A percentile compares a stretch with the other conserved stretches of the same genome.
phyloP scores from a whole-genome alignment of 2,329 filamentous ascomycete species.

The Xylariales sp. region DNA sequence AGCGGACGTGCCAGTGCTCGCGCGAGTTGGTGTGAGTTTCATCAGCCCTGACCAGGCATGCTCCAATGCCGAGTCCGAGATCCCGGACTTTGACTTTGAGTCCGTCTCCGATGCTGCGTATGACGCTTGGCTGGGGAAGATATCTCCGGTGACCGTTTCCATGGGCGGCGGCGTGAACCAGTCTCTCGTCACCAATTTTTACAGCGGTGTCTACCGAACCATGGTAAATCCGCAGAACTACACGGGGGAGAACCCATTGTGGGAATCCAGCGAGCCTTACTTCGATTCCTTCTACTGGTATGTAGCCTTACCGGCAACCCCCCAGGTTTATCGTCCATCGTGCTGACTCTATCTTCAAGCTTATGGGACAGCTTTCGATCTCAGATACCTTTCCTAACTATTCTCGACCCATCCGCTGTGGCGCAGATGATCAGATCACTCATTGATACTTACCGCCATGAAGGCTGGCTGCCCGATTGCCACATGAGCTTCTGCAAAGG shows the following conservation, averaged over 20 bases:
- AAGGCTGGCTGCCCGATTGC: conserved; percentile 71
- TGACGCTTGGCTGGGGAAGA: conserved; percentile 56
- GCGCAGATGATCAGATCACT: conserved; percentile 65
- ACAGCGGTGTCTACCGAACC: conserved; percentile 67
- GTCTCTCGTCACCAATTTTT: conserved; percentile 59
- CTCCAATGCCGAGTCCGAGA: conserved; percentile 61
- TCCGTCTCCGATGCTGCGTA: conserved; percentile 46
- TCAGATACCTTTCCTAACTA: conserved; percentile 64
- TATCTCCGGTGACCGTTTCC: conserved; percentile 54
- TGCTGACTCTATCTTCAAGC: no score
- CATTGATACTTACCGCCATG: conserved; percentile 65
- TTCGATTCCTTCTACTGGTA: conserved; percentile 73
- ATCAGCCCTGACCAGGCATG: conserved; percentile 65
- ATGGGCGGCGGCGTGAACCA: conserved; percentile 45
- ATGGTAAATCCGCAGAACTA: conserved; percentile 73
- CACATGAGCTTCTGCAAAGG: conserved; percentile 74
- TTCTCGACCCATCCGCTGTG: conserved; percentile 61
- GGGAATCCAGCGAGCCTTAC: conserved; percentile 63
- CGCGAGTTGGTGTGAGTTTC: conserved; percentile 66
- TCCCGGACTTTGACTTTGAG: conserved; percentile 64
- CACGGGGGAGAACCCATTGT: conserved; percentile 67
- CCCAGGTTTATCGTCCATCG: no score
- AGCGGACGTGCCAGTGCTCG: conserved; percentile 47
- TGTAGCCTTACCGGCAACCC: no score
- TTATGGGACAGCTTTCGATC: conserved; percentile 71